Base-by-base conservation (phyloP, 495 filamentous ascomycete genomes). In the Rusavskia elegans region DNA sequence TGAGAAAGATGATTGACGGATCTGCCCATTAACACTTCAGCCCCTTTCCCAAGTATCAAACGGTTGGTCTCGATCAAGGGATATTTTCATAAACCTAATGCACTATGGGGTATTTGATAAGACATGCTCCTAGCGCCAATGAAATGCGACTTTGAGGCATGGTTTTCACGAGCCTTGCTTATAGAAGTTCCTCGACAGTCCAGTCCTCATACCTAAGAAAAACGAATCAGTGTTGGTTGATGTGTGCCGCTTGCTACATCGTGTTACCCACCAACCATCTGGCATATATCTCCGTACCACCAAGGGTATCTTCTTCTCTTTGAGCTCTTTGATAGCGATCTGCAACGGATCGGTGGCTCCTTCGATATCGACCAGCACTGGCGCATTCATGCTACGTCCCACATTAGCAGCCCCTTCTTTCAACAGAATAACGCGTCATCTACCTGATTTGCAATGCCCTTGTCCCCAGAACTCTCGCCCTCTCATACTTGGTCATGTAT, bases 401-500 rank as follows among this genome's bases (percentile, higher is more conserved):
- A 63, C 32, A 35, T 35, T n/a, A n/a, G n/a, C 32, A 35, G 32
- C 9, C 8, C 32, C 32, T 14, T 11, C 6, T 35, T 35, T 8
- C 32, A 35, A 5, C 32, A 11, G 5, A 11, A 46, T 40, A 14
- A 10, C 23, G 44, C 36, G n/a, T 5, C 50, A 68, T 81, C 41
- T 65, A 93, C 89, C 89, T 96, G 63, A 98, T 98, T 69, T 98
- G 92, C 61, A 95, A 64, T 38, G 92, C 93, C 53, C 92, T 73
- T 46, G 90, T 96, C 45, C 92, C 92, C 52, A 98, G 71, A 52
- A 98, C 85, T 59, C 92, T 80, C 48, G 92, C 92, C 59, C 81
- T 77, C 76, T 98, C 92, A 69, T 98, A 98, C 70, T 98, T 98
- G 59, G 92, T 98, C 89, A 98, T 93, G 74, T 95, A 98, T 5